Evolutionary conservation across 345 rosid genomes (phyloP).

Genomic region (Boechera retrofracta): DNA sequence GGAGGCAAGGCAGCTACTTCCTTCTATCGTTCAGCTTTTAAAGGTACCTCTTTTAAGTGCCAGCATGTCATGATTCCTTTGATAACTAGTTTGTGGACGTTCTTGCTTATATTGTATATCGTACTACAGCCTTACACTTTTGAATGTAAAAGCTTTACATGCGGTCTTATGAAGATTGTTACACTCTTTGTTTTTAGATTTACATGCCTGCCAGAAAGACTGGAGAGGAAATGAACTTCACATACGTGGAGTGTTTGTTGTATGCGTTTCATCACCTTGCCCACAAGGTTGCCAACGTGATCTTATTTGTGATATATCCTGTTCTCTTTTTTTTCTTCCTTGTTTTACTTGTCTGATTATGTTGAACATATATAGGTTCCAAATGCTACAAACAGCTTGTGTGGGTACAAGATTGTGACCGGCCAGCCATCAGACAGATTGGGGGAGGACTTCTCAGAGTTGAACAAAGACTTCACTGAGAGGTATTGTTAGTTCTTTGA

Average conservation of each 20-base stretch:
- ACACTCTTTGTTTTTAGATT: slow-evolving; percentile 56
- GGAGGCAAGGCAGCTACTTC: slow-evolving; percentile 94
- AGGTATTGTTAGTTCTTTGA: slow-evolving; percentile 50
- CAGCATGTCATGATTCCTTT: neutral
- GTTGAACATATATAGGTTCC: slow-evolving; percentile 69
- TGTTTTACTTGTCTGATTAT: slow-evolving; percentile 41
- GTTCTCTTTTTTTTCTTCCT: neutral
- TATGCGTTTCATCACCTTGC: slow-evolving; percentile 91
- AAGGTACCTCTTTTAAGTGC: slow-evolving; percentile 56
- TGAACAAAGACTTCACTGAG: slow-evolving; percentile 82
- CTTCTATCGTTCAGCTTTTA: slow-evolving; percentile 82
- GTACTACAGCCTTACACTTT: neutral
- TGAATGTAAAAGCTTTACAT: slow-evolving; percentile 8
- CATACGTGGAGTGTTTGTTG: slow-evolving; percentile 91
- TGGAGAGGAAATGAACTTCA: slow-evolving; percentile 95
- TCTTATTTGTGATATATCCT: slow-evolving; percentile 5
- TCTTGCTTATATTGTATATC: slow-evolving; percentile 6
- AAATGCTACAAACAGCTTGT: slow-evolving; percentile 91
- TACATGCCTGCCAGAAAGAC: slow-evolving; percentile 94
- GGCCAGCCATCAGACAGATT: slow-evolving; percentile 99
- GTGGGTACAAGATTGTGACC: slow-evolving; percentile 97
- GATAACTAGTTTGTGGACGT: slow-evolving; percentile 2
- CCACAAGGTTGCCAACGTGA: slow-evolving; percentile 65
- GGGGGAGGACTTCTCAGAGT: slow-evolving; percentile 97
- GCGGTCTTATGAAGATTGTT: slow-evolving; percentile 14